phyloP scores from a whole-genome alignment of 2,329 filamentous ascomycete species.

The Cryphonectria radicalis region DNA sequence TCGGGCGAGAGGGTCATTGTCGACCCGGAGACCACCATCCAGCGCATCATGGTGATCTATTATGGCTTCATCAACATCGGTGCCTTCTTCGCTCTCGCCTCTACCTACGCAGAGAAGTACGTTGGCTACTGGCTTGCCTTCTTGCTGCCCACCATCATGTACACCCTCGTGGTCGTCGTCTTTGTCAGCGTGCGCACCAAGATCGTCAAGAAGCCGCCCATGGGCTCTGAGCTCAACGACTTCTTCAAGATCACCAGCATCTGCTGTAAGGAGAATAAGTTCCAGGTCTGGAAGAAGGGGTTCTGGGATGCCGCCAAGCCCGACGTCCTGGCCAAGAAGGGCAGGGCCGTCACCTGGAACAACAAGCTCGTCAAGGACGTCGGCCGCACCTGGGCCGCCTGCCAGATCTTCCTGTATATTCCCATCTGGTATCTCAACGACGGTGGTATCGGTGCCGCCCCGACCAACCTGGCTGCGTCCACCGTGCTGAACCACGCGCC shows the following conservation, averaged over 20 bases:
- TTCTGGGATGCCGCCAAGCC: constrained; percentile 67
- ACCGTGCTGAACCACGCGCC: constrained; percentile 55
- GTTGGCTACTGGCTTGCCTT: constrained; percentile 77
- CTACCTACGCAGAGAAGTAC: constrained; percentile 77
- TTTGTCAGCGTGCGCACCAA: constrained; percentile 60
- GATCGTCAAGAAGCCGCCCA: constrained; percentile 61
- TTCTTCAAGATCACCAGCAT: constrained; percentile 59
- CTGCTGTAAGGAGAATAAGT: constrained; percentile 56
- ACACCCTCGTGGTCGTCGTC: constrained; percentile 61
- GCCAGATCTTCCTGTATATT: constrained; percentile 46
- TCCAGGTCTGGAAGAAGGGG: constrained; percentile 56
- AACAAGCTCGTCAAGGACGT: constrained; percentile 71
- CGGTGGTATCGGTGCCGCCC: constrained; percentile 43
- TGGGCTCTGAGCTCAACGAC: constrained; percentile 67
- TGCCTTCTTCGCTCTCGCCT: constrained; percentile 61
- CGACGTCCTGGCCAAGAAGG: constrained; percentile 50
- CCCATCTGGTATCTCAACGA: constrained; percentile 47
- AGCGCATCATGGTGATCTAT: constrained; percentile 55
- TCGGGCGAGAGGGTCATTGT: constrained; percentile 51
- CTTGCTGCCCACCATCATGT: constrained; percentile 54
- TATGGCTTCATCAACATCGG: constrained; percentile 71
- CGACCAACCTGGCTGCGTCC: constrained; percentile 45
- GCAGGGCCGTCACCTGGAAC: constrained; percentile 61
- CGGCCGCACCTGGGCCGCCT: constrained; percentile 51
- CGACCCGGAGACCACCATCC: constrained; percentile 49